These are phyloP conservation scores for grape (Vitis vinifera) DNA, from an alignment of 164 flowering plant genomes.

Conservation along the genomic window ASM3070453v1 NC_081806.1:7008501-7009000, in stretches of 20 bases:
- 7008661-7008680: constrained; percentile 61
- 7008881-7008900: constrained; percentile 69
- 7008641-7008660: constrained; percentile 53
- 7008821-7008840: constrained; percentile 60
- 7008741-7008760: constrained; percentile 69
- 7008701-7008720: constrained; percentile 71
- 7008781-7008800: constrained; percentile 47
- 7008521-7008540: too few species aligned
- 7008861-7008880: constrained; percentile 67
- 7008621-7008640: constrained; percentile 85
- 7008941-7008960: constrained; percentile 16
- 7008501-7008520: too few species aligned
- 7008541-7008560: too few species aligned
- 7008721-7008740: constrained; percentile 50
- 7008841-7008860: constrained; percentile 68
- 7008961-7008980: constrained; percentile 36
- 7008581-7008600: constrained; percentile 18
- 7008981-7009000: constrained; percentile 63
- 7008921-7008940: constrained; percentile 15
- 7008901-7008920: constrained; percentile 31
- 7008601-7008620: constrained; percentile 54
- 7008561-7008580: too few species aligned
- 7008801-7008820: constrained; percentile 32
- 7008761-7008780: constrained; percentile 70
- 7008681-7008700: constrained; percentile 62